Evolutionary conservation across 345 rosid species (phyloP), one percentile per base, ranked within the genome.

Genomic region (Eucalyptus camaldulensis): DNA sequence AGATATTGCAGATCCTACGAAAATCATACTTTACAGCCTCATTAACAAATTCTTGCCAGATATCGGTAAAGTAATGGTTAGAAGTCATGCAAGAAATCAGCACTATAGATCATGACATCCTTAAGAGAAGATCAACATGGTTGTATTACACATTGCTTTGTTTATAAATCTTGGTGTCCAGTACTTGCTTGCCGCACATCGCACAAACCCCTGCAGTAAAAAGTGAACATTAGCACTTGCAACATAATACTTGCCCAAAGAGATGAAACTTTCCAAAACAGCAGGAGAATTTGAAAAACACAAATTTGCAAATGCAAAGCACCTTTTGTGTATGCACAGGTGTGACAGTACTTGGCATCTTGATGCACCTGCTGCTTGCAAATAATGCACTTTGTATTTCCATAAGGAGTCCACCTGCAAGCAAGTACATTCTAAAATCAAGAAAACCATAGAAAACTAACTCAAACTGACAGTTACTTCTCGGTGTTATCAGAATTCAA

Each of bases 351-450:
- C 92, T 97, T 98, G 90, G 88, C 99, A 89, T 98, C 96, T 92
- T 98, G 99, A 90, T 98, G 99, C 25, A 96, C 99, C 89, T 98
- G 99, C 93, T 98, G 99, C 96, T 98, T 98, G 95, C 99, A 98
- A 80, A 98, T 96, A 83, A 93, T 92, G 96, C 99, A 98, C 91
- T 96, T 96, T 11, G 98, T 96, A 54, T 93, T 96, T 90, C 99
- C 97, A 81, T 93, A 95, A 69, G 99, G 99, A 86, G 96, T 91
- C 99, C 99, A 98, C 92, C 99, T 98, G 90, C 87, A 92, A 67
- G 87, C 65, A 90, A 92, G 11, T 13, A n/a, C 51, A 44, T 67
- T 33, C 24, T 50, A 67, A 89, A 85, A 88, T 31, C 27, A 37
- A 24, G 43, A 50, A 14, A 62, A 86, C 80, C 86, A 37, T 51